These are phyloP conservation scores for Helminthosporium solani DNA, from an alignment of 2,329 filamentous ascomycete species.

Conservation along the genomic window DNA sequence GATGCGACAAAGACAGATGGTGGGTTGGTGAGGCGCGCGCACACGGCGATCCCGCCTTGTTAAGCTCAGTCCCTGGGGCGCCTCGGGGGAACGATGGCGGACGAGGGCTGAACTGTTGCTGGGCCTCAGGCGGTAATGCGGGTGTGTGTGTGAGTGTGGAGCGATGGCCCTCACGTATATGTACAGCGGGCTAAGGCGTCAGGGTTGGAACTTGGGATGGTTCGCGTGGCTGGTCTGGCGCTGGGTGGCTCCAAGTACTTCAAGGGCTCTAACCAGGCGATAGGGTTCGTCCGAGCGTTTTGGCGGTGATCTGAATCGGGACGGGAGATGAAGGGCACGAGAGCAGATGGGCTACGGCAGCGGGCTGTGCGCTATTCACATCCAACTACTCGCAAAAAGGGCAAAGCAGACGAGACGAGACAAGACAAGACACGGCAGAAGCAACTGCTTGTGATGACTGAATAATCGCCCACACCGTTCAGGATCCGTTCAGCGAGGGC, in stretches of 20 bases:
- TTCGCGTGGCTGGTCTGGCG: conserved; percentile 47
- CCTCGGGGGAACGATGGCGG: conserved; percentile 47
- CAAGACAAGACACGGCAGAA: conserved; percentile 43
- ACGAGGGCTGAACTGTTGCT: conserved; percentile 49
- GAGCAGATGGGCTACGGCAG: conserved; percentile 37
- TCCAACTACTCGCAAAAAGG: conserved; percentile 41
- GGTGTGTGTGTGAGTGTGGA: conserved; percentile 43
- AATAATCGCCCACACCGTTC: conserved; percentile 42
- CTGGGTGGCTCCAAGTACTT: conserved; percentile 31
- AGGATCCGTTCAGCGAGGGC: conserved; percentile 28
- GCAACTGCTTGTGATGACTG: conserved; percentile 34
- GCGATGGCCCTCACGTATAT: conserved; percentile 46
- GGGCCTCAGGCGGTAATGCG: conserved; percentile 37
- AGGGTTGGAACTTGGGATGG: conserved; percentile 29
- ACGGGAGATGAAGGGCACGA: conserved; percentile 38
- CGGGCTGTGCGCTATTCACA: conserved; percentile 38
- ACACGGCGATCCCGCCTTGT: conserved; percentile 51
- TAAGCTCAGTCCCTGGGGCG: conserved; percentile 51
- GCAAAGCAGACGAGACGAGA: conserved; percentile 40
- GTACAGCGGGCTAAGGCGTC: conserved; percentile 45
- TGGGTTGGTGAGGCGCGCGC: conserved; percentile 41
- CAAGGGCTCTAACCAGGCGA: conserved; percentile 41
- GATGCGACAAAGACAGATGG: conserved; percentile 28
- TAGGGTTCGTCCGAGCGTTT: conserved; percentile 46
- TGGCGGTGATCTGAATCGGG: conserved; percentile 43